Percentiles rank a stretch among this genome's conserved stretches.
Evolutionary conservation across 192 early-diverging fungal species (phyloP).

Genomic region (Dimargaris xerosporica): DNA sequence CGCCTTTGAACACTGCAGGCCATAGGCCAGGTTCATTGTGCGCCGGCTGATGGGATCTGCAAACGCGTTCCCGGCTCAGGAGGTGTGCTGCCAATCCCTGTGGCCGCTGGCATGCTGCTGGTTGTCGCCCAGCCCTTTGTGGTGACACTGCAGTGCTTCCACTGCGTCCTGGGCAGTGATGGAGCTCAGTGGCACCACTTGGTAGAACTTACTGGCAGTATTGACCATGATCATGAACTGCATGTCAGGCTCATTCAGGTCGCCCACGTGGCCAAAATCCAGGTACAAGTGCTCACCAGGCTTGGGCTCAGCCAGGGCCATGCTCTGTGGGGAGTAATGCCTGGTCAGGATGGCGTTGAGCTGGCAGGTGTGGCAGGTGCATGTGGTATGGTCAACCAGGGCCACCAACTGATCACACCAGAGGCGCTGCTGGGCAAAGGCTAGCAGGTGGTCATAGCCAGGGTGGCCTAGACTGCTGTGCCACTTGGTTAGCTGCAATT

Average conservation of each 20-base stretch:
- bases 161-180: background rate
- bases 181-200: slow-evolving; percentile 8
- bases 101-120: too few species aligned
- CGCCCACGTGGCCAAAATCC: slow-evolving; percentile 14
- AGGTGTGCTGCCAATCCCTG: too few species aligned
- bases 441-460: background rate
- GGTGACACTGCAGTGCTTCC: too few species aligned
- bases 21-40: too few species aligned
- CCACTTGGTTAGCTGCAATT: background rate
- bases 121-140: too few species aligned
- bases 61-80: too few species aligned
- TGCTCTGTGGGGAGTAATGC: slow-evolving; percentile 3
- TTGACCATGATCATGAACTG: slow-evolving; percentile 13
- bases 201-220: slow-evolving; percentile 10
- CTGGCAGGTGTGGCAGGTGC: slow-evolving; percentile 14
- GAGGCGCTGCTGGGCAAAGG: background rate
- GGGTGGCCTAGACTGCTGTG: background rate
- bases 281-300: slow-evolving; percentile 16
- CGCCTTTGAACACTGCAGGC: too few species aligned
- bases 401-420: background rate
- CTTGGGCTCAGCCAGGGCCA: background rate
- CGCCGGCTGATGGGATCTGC: too few species aligned
- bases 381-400: background rate
- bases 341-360: background rate
- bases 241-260: background rate